These are phyloP conservation scores for Chlorencoelia australis DNA, from an alignment of 2,329 filamentous ascomycete genomes.

Conservation along the genomic window DNA sequence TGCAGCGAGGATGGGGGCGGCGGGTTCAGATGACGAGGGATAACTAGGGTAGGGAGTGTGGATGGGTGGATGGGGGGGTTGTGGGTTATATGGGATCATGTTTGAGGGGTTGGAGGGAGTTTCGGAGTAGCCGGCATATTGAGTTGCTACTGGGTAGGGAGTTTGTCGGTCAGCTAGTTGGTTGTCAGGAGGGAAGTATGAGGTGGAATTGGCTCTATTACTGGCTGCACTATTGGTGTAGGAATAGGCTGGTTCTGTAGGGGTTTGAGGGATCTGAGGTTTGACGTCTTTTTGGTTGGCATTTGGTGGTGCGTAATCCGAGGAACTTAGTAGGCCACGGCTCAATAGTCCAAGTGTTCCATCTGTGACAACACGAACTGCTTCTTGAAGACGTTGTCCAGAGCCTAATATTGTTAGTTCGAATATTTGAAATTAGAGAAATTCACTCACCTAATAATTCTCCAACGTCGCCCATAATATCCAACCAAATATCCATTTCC, in stretches of 20 bases:
- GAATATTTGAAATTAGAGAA: not conserved
- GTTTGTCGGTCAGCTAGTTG: slow-evolving; percentile 21
- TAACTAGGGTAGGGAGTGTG: too few relatives aligned
- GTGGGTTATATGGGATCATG: slow-evolving; percentile 16
- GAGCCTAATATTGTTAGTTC: slow-evolving; percentile 29
- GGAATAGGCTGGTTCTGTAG: slow-evolving; percentile 5
- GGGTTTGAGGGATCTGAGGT: slow-evolving; percentile 4
- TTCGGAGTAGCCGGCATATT: slow-evolving; percentile 23
- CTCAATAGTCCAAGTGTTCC: slow-evolving; percentile 37
- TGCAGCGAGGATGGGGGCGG: slow-evolving; percentile 20
- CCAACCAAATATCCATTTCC: slow-evolving; percentile 62
- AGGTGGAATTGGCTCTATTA: slow-evolving; percentile 8
- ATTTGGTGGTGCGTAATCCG: slow-evolving; percentile 19
- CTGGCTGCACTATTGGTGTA: slow-evolving; percentile 8
- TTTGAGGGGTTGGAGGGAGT: slow-evolving; percentile 9
- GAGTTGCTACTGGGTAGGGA: slow-evolving; percentile 24
- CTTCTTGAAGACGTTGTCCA: slow-evolving; percentile 36
- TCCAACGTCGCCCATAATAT: slow-evolving; percentile 57
- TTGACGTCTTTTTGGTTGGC: slow-evolving; percentile 5
- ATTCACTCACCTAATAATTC: slow-evolving; percentile 51
- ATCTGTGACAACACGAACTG: slow-evolving; percentile 39
- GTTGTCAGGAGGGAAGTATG: slow-evolving; percentile 12
- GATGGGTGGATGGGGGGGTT: slow-evolving; percentile 8
- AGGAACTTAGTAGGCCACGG: slow-evolving; percentile 31
- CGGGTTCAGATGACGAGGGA: too few relatives aligned